Evolutionary conservation across 176 grass and related monocot species (phyloP).

Genomic region (Oryza australiensis): DNA sequence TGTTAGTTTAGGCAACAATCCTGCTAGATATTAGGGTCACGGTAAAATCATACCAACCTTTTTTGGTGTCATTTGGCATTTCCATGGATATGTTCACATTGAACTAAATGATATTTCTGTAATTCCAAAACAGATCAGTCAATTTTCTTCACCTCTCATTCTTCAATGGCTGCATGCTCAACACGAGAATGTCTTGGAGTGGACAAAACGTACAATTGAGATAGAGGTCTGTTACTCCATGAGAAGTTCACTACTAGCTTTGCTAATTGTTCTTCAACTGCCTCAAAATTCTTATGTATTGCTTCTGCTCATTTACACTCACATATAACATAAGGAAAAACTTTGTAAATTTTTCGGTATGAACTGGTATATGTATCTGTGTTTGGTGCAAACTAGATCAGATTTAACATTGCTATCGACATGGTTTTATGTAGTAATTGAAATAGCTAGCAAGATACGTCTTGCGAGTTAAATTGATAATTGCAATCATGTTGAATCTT

Average conservation of each 20-base stretch:
- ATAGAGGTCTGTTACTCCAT: constrained; percentile 69
- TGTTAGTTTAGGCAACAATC: not conserved
- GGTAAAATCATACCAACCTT: not conserved
- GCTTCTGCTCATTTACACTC: not conserved
- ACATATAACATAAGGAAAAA: constrained; percentile 2
- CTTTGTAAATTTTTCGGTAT: constrained; percentile 1
- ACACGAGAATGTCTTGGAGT: constrained; percentile 83
- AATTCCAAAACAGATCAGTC: constrained; percentile 54
- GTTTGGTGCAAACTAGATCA: constrained; percentile 1
- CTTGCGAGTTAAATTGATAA: constrained; percentile 22
- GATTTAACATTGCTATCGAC: not conserved
- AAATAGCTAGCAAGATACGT: not conserved
- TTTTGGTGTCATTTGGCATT: constrained; percentile 12
- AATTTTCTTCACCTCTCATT: constrained; percentile 73
- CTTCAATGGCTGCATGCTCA: constrained; percentile 90
- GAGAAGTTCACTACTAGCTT: constrained; percentile 28
- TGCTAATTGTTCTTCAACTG: constrained; percentile 24
- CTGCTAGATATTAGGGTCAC: not conserved
- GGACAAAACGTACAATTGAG: constrained; percentile 77
- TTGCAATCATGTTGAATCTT: constrained; percentile 21
- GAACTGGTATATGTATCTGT: not conserved
- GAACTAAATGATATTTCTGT: constrained; percentile 12
- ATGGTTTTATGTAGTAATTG: constrained; percentile 14
- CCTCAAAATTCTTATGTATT: not conserved
- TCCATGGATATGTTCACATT: not conserved